Base-by-base conservation (phyloP, 108 stramenopile genomes). In the Mayamaea pseudoterrestris region DNA sequence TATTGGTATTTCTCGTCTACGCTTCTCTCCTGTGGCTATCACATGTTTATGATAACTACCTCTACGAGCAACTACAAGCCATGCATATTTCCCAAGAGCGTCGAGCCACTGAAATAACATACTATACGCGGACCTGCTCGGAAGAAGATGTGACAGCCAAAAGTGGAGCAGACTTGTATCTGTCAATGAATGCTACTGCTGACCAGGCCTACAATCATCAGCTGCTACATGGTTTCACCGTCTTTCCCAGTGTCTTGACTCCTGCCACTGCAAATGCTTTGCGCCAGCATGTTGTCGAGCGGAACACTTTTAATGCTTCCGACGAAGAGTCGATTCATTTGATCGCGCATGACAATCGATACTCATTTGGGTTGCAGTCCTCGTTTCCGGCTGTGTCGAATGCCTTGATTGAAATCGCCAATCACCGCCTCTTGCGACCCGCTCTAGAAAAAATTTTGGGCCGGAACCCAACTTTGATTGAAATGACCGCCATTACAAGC, bases 401-500 rank as follows among this genome's bases (percentile, higher is more conserved):
- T 29, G 53, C 53, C 8, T 17, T 54, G 51, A 62, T 53, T 26
- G 68, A 70, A 55, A 49, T 69, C 13, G 40, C 39, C n/a, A 42
- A 25, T 2, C 56, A 73, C 41, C 30, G 50, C n/a, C 30, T 47
- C 35, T 43, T 78, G 30, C 29, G 36, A 11, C 27, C 50, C 16
- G 63, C 66, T n/a, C 28, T 72, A 34, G 41, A 71, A 55, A 53
- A 55, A 24, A 66, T 77, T 41, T 29, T 62, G 2, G 76, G 76
- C 9, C 65, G 62, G 3, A 48, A 78, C 60, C 71, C 77, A 29
- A 73, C 77, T 3, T 25, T 78, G n/a, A 68, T 78, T 49, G 77
- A 78, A 65, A 56, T 78, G 44, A 74, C 77, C 5, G 69, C 71
- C 13, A 74, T 78, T 27, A 78, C 77, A 0, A 35, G 61, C 29